Base-by-base conservation (phyloP, 176 grass and related monocot species). In the Saccharum officinarum region DNA sequence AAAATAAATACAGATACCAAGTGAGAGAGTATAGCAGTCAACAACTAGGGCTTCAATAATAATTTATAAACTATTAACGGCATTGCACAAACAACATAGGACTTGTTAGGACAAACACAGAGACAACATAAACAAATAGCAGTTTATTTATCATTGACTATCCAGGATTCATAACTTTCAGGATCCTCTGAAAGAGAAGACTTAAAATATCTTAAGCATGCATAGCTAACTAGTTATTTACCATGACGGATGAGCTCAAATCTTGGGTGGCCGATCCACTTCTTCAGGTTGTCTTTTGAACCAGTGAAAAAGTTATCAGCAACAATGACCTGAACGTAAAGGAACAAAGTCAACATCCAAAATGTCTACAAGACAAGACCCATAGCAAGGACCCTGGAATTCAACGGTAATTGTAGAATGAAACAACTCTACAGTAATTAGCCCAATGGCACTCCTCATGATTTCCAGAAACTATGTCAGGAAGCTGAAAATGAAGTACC, bases 181-280 rank as follows among this genome's bases (percentile, higher is more conserved):
- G 28, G 72, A 67, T 64, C 9, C 13, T 33, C n/a, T 41, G 18
- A 26, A 40, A 60, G 22, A 34, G 13, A 75, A 20, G 11, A 83
- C 74, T 30, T 68, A 31, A 67, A 52, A 72, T 54, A 34, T 2
- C 20, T 67, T 70, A 15, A 83, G 33, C 4, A 22, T 82, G 63
- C 30, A 61, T 4, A 79, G 61, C 25, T 14, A 83, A 52, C 11
- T 65, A 82, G 73, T 60, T 67, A 75, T 91, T 67, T 98, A 98
- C 97, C 97, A 73, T 99, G 97, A 69, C 97, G 90, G 86, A 99
- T 97, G 82, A 99, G 88, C 90, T 99, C 97, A 92, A 99, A 99
- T 99, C 97, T 99, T 33, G 97, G 94, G 83, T 99, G 97, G 5
- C 97, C 97, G 7, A 97, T 97, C 97, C 97, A 99, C 86, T 97